Base-by-base conservation (phyloP, 1,284 basidiomycete genomes). In the Heterobasidion parviporum region DNA sequence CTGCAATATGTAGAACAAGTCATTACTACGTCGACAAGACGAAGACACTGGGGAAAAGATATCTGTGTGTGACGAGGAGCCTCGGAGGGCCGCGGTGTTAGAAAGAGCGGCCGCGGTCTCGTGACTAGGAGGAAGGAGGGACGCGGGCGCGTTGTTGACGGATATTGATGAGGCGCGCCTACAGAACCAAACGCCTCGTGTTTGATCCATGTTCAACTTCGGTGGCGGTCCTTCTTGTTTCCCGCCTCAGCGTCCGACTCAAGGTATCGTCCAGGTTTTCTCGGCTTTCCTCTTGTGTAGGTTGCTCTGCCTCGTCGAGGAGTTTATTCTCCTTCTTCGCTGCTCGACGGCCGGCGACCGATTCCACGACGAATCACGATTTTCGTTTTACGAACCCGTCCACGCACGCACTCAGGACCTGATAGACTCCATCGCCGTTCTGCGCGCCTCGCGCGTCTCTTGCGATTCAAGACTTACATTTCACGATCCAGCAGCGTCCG, bases 201-300 rank as follows among this genome's bases (percentile, higher is more conserved):
- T 48, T 53, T 54, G 53, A 46, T 54, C 12, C 16, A 54, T 48
- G 53, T 54, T 54, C 53, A 43, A 34, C 9, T 54, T 54, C n/a
- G 26, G 43, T 41, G 26, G 26, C 26, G 26, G 26, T 4, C 26
- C 26, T 53, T 36, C 18, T 53, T 53, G 36, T 44, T 43, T 44
- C 51, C 51, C 16, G 41, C n/a, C 38, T 44, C 51, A 53, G 41
- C 18, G 9, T 33, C 26, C 51, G 12, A 10, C 16, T 45, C 33
- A 32, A 16, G 26, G 33, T 35, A n/a, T 51, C 12, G 14, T 38
- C 43, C 38, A 18, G 20, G 9, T 53, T 33, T 43, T 15, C 16
- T 43, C 16, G 15, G 15, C 38, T 36, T 41, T 53, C 14, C 35
- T 43, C 51, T 53, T 33, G 33, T 51, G 18, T 44, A 16, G 16